Conservation (phyloP, 2,329 filamentous ascomycete genomes). For the Ascochyta lentis region DNA sequence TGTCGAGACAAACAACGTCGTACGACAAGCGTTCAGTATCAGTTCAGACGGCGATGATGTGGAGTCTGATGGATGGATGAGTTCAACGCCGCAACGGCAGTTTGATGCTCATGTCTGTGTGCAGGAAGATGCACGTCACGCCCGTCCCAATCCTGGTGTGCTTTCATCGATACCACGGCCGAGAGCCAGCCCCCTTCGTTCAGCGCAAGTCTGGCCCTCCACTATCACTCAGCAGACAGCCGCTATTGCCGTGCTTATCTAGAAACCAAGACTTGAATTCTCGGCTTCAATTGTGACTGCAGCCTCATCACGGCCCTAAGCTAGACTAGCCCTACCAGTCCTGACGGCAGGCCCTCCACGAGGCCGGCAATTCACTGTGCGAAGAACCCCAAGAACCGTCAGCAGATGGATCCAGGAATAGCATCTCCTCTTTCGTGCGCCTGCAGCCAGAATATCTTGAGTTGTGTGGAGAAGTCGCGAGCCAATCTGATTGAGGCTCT, state of each 20-base stretch:
- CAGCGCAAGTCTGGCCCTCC: constrained; percentile 5
- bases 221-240: constrained; percentile 23
- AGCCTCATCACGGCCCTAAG: constrained; percentile 39
- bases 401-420: constrained; percentile 34
- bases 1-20: constrained; percentile 41
- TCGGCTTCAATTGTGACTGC: constrained; percentile 28
- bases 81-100: background rate
- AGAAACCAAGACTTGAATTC: constrained; percentile 11
- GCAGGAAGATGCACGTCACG: background rate
- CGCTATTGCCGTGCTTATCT: constrained; percentile 13
- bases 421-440: constrained; percentile 27
- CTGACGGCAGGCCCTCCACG: constrained; percentile 16
- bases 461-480: constrained; percentile 10
- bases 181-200: background rate
- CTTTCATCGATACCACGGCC: background rate
- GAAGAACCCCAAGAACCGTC: constrained; percentile 3
- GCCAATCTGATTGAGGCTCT: constrained; percentile 16
- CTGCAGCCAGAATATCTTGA: constrained; percentile 28
- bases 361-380: constrained; percentile 18
- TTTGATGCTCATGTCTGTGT: constrained; percentile 3
- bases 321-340: constrained; percentile 24
- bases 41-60: constrained; percentile 18
- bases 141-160: background rate
- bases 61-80: constrained; percentile 1
- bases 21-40: constrained; percentile 40